Percentiles rank a stretch among this genome's conserved stretches.
These are phyloP conservation scores for Sclerotinia nivalis DNA, from an alignment of 2,329 filamentous ascomycete genomes.

Conservation along the genomic window DNA sequence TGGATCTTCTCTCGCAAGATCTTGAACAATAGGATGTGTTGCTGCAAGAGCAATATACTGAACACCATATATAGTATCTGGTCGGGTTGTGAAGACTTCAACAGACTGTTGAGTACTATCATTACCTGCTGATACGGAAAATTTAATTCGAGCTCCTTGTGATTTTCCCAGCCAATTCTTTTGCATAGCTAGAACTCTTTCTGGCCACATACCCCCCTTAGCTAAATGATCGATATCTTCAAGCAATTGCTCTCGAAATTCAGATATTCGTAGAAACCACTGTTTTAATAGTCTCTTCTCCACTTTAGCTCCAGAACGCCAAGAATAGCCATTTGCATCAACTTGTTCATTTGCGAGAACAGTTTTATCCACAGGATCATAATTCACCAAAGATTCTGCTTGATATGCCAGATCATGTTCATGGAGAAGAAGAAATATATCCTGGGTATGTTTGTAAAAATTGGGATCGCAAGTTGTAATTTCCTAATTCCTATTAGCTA, in stretches of 20 bases:
- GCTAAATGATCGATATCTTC: slow-evolving; percentile 68
- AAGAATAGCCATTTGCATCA: slow-evolving; percentile 80
- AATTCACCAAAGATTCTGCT: slow-evolving; percentile 82
- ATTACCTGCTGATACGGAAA: slow-evolving; percentile 53
- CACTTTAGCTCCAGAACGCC: slow-evolving; percentile 83
- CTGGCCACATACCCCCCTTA: slow-evolving; percentile 70
- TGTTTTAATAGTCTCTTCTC: slow-evolving; percentile 78
- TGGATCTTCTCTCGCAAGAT: slow-evolving; percentile 59
- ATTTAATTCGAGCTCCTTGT: slow-evolving; percentile 69
- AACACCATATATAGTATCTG: slow-evolving; percentile 84
- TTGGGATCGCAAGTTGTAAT: slow-evolving; percentile 78
- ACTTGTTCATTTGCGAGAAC: slow-evolving; percentile 93
- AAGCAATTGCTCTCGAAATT: slow-evolving; percentile 71
- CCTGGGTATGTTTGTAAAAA: slow-evolving; percentile 89
- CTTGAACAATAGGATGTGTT: slow-evolving; percentile 66
- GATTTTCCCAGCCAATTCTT: slow-evolving; percentile 87
- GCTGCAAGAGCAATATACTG: slow-evolving; percentile 81
- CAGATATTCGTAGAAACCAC: slow-evolving; percentile 87
- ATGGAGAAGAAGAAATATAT: slow-evolving; percentile 76
- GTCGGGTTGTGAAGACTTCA: slow-evolving; percentile 79
- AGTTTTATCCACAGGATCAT: slow-evolving; percentile 85
- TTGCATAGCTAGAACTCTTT: slow-evolving; percentile 80
- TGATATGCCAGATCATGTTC: slow-evolving; percentile 78
- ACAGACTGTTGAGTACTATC: slow-evolving; percentile 44
- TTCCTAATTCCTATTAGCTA: slow-evolving; percentile 57